A percentile compares a stretch with the other conserved stretches of the same genome.
Evolutionary conservation across 495 filamentous ascomycete genomes (phyloP).

Genomic region (Tuber borchii): DNA sequence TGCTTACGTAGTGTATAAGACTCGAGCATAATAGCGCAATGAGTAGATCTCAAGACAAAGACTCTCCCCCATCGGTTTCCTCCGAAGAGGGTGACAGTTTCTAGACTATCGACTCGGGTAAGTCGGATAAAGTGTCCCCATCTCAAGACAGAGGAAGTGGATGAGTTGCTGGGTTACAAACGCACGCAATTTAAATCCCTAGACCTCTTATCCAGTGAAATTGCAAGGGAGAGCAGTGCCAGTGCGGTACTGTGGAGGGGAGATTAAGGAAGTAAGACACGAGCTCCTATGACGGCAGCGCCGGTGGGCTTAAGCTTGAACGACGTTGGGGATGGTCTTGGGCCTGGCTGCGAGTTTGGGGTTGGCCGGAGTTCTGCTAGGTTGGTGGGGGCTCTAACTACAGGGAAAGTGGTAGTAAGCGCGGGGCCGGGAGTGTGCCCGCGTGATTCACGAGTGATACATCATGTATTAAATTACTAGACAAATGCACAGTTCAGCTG

Average conservation of each 20-base stretch:
- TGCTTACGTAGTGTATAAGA: not conserved
- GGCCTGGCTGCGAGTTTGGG: not conserved
- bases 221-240: no score
- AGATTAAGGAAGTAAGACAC: no score
- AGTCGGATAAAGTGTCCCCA: not conserved
- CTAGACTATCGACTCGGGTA: not conserved
- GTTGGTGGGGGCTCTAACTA: not conserved
- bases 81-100: not conserved
- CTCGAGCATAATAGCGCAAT: not conserved
- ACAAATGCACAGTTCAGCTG: not conserved
- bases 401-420: not conserved
- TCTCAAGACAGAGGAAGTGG: not conserved
- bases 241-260: no score
- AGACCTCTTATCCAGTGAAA: no score
- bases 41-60: not conserved
- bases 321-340: no score
- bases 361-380: not conserved
- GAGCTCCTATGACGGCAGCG: no score
- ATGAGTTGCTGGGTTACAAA: no score
- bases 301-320: no score
- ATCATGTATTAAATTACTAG: not conserved
- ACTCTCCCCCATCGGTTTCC: not conserved
- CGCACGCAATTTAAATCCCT: no score
- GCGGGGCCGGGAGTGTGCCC: not conserved
- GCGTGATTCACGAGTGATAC: not conserved